Conservation (phyloP, 352 stramenopile species). For the Phytophthora brassicae region DNA sequence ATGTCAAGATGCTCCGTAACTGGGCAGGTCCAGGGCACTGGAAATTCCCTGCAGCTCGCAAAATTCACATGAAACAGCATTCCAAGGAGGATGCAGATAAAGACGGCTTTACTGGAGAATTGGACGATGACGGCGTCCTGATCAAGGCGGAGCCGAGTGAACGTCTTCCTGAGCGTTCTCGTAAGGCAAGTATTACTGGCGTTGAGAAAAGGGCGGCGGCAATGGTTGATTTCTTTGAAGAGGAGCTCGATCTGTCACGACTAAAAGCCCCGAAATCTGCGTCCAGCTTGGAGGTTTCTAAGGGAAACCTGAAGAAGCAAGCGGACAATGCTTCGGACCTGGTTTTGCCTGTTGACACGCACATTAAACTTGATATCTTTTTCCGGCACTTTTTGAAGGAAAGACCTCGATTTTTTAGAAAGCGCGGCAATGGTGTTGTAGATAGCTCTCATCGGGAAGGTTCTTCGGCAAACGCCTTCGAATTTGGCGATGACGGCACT, state of each 20-base stretch:
- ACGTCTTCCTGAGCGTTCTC: slow-evolving; percentile 12
- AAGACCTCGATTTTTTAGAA: slow-evolving; percentile 65
- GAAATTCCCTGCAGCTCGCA: slow-evolving; percentile 66
- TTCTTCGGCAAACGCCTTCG: slow-evolving; percentile 6
- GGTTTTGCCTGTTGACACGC: slow-evolving; percentile 76
- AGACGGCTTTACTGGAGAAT: slow-evolving; percentile 33
- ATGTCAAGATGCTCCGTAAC: slow-evolving; percentile 82
- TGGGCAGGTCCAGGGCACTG: slow-evolving; percentile 75
- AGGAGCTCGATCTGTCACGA: slow-evolving; percentile 45
- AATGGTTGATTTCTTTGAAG: slow-evolving; percentile 61
- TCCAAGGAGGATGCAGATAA: slow-evolving; percentile 28
- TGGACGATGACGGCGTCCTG: slow-evolving; percentile 27
- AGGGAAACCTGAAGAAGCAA: slow-evolving; percentile 55
- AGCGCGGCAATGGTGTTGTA: slow-evolving; percentile 13
- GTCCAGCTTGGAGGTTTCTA: slow-evolving; percentile 45
- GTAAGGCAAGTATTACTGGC: slow-evolving; percentile 26
- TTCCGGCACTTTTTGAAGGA: slow-evolving; percentile 83
- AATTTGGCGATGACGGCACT: slow-evolving; percentile 20
- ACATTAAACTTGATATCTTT: slow-evolving; percentile 68
- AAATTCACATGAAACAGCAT: slow-evolving; percentile 42
- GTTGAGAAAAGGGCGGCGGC: slow-evolving; percentile 46
- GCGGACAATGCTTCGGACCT: slow-evolving; percentile 58
- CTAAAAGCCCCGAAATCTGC: slow-evolving; percentile 44
- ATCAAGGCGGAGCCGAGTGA: slow-evolving; percentile 32
- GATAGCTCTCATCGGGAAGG: slow-evolving; percentile 18